A percentile compares a stretch with the other conserved stretches of the same genome.
Conservation (phyloP, 2,329 filamentous ascomycete species). For the Cephalotrichum gorgonifer region DNA sequence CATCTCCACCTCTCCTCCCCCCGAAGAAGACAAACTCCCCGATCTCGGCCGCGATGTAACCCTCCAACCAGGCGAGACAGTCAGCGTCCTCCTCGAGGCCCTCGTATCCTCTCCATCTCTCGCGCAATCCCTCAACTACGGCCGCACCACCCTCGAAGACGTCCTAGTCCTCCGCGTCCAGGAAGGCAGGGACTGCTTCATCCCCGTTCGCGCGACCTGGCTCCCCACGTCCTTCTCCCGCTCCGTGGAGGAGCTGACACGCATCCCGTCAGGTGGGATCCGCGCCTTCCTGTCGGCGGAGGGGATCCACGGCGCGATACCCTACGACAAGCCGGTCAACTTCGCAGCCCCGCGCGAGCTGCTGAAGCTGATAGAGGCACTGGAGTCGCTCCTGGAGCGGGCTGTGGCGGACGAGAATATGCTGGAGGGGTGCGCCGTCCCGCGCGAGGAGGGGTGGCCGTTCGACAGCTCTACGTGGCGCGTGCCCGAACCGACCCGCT, state of each 20-base stretch:
- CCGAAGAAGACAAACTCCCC: neutral
- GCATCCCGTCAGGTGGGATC: slow-evolving; percentile 73
- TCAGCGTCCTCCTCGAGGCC: slow-evolving; percentile 57
- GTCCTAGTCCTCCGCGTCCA: slow-evolving; percentile 77
- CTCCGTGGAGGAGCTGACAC: slow-evolving; percentile 79
- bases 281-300: slow-evolving; percentile 35
- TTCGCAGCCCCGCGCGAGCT: slow-evolving; percentile 82
- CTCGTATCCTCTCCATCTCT: slow-evolving; percentile 54
- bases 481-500: slow-evolving; percentile 3
- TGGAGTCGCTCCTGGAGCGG: slow-evolving; percentile 49
- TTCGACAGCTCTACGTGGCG: slow-evolving; percentile 35
- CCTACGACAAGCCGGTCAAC: slow-evolving; percentile 48
- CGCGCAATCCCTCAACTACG: slow-evolving; percentile 63
- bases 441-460: slow-evolving; percentile 49
- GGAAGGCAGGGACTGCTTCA: slow-evolving; percentile 82
- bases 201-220: slow-evolving; percentile 72
- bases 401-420: slow-evolving; percentile 52
- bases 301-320: slow-evolving; percentile 36
- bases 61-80: slow-evolving; percentile 76
- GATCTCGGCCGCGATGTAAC: slow-evolving; percentile 45
- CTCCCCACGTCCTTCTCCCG: slow-evolving; percentile 72
- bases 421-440: slow-evolving; percentile 41
- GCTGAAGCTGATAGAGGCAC: slow-evolving; percentile 76
- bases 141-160: slow-evolving; percentile 60
- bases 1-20: slow-evolving; percentile 26